These are phyloP conservation scores for Dioscorea dumetorum DNA, from an alignment of 106 monocot species.

Conservation along the genomic window DNA sequence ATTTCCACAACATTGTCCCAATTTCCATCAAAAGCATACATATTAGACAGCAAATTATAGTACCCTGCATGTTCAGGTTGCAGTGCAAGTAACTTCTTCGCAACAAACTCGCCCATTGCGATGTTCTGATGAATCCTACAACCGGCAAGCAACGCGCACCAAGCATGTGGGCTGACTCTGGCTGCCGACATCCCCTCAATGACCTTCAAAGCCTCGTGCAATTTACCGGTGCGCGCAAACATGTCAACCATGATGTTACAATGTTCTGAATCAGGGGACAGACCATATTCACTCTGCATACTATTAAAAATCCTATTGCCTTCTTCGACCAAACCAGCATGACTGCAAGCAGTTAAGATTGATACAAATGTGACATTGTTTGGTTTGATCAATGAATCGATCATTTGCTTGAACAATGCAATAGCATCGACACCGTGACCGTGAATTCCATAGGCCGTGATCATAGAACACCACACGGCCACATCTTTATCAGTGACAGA, in stretches of 20 bases:
- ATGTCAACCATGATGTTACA: constrained; percentile 49
- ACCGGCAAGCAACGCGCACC: constrained; percentile 67
- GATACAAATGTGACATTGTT: constrained; percentile 51
- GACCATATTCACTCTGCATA: constrained; percentile 36
- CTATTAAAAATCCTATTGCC: constrained; percentile 36
- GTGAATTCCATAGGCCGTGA: constrained; percentile 54
- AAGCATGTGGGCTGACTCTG: constrained; percentile 21
- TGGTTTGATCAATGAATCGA: constrained; percentile 32
- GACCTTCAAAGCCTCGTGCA: constrained; percentile 42
- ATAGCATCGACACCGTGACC: constrained; percentile 37
- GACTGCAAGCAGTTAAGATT: constrained; percentile 61
- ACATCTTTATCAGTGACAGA: constrained; percentile 35
- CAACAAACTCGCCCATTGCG: constrained; percentile 40
- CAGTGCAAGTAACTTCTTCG: constrained; percentile 30
- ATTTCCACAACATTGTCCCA: constrained; percentile 34
- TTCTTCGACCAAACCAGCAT: constrained; percentile 39
- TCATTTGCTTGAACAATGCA: constrained; percentile 33
- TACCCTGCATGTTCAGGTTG: constrained; percentile 42
- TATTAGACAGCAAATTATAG: constrained; percentile 29
- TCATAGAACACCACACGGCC: constrained; percentile 62
- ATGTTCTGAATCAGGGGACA: constrained; percentile 41
- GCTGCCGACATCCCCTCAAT: constrained; percentile 21
- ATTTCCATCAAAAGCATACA: constrained; percentile 45
- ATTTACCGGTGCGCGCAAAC: constrained; percentile 40
- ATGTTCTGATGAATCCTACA: constrained; percentile 35